Conservation (phyloP, 2,329 filamentous ascomycete genomes). For the Claviceps pazoutovae region DNA sequence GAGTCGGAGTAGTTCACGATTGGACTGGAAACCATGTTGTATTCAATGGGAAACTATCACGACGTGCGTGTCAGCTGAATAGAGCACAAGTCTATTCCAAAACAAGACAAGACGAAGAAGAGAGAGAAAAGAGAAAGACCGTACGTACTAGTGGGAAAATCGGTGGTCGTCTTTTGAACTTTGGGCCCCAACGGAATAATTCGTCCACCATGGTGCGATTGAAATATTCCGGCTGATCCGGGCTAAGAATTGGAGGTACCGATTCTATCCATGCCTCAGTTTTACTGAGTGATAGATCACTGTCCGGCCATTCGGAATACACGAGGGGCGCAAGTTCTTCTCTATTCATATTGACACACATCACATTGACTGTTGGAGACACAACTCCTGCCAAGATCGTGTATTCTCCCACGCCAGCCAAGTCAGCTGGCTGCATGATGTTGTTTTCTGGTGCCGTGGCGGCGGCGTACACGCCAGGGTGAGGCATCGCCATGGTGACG, state of each 20-base stretch:
- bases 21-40: slow-evolving; percentile 53
- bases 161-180: slow-evolving; percentile 36
- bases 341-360: slow-evolving; percentile 53
- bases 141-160: slow-evolving; percentile 19
- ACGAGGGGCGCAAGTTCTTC: slow-evolving; percentile 50
- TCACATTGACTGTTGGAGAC: slow-evolving; percentile 55
- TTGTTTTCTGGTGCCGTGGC: slow-evolving; percentile 45
- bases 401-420: slow-evolving; percentile 55
- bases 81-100: background rate
- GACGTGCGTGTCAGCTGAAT: background rate
- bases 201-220: slow-evolving; percentile 52
- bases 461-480: slow-evolving; percentile 52
- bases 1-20: slow-evolving; percentile 29
- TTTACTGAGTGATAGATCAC: slow-evolving; percentile 18
- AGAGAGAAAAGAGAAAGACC: too few relatives aligned
- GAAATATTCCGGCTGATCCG: slow-evolving; percentile 22
- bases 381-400: slow-evolving; percentile 53
- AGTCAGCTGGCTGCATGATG: slow-evolving; percentile 55
- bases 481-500: slow-evolving; percentile 64
- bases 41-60: slow-evolving; percentile 38
- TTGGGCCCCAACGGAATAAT: slow-evolving; percentile 52
- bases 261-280: slow-evolving; percentile 24
- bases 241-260: slow-evolving; percentile 16
- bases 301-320: slow-evolving; percentile 45
- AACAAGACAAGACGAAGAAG: background rate